These are phyloP conservation scores for Cyberlindnera bimundalis DNA, from an alignment of 805 yeast species.

Conservation along the genomic window DNA sequence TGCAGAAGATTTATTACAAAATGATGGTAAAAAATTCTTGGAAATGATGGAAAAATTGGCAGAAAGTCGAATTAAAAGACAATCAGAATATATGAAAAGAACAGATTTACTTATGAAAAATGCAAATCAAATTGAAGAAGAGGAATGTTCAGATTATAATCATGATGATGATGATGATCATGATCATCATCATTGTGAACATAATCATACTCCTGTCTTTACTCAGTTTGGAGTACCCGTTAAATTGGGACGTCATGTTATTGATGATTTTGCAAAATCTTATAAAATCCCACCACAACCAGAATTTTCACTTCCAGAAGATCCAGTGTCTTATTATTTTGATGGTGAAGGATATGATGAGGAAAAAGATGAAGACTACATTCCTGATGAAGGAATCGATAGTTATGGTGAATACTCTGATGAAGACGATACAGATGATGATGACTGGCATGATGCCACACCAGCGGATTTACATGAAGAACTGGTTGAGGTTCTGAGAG, in stretches of 20 bases:
- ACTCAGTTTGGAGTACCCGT: not conserved
- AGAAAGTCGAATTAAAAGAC: constrained; percentile 40
- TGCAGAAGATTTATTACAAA: constrained; percentile 75
- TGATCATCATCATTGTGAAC: constrained; percentile 29
- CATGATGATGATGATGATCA: constrained; percentile 25
- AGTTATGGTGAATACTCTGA: constrained; percentile 21
- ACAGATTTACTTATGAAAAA: constrained; percentile 18
- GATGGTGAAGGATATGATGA: constrained; percentile 23
- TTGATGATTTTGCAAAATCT: constrained; percentile 1
- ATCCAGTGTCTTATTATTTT: constrained; percentile 16
- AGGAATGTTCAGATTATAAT: constrained; percentile 27
- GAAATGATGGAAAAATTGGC: constrained; percentile 79
- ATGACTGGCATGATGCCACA: constrained; percentile 9
- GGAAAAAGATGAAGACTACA: constrained; percentile 18
- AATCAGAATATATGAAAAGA: constrained; percentile 16
- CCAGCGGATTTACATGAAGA: constrained; percentile 17
- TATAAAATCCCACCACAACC: constrained; percentile 15
- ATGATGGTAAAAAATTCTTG: constrained; percentile 74
- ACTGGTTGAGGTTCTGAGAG: constrained; percentile 15
- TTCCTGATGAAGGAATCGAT: constrained; percentile 17
- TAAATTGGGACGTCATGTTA: not conserved
- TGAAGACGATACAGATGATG: constrained; percentile 8
- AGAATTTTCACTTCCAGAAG: constrained; percentile 10
- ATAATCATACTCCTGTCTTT: not conserved
- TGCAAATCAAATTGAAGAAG: constrained; percentile 28